Conservation (phyloP, 805 yeast species). For the Saturnispora besseyi region DNA sequence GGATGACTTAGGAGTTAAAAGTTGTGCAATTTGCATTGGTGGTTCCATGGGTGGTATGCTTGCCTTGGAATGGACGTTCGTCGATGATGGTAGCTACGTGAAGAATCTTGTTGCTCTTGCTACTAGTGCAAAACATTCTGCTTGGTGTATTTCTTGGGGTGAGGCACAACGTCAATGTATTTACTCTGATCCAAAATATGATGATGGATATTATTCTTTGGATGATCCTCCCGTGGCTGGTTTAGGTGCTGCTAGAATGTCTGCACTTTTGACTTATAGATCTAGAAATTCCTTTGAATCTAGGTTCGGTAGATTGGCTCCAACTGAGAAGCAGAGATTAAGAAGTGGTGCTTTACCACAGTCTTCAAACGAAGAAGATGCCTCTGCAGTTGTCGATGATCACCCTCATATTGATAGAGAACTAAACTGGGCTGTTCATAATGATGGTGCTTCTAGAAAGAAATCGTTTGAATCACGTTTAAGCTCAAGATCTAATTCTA, state of each 20-base stretch:
- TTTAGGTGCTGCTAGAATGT: slow-evolving; percentile 93
- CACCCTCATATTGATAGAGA: slow-evolving; percentile 34
- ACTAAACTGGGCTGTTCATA: slow-evolving; percentile 77
- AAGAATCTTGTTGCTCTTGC: slow-evolving; percentile 73
- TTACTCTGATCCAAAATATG: slow-evolving; percentile 88
- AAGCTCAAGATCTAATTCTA: slow-evolving; percentile 24
- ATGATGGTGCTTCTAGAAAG: slow-evolving; percentile 52
- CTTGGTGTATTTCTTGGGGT: slow-evolving; percentile 99
- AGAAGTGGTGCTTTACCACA: slow-evolving; percentile 13
- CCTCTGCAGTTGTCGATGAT: slow-evolving; percentile 15
- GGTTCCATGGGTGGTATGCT: slow-evolving; percentile 99
- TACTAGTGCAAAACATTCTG: slow-evolving; percentile 88
- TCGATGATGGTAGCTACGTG: slow-evolving; percentile 54
- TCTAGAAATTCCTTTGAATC: slow-evolving; percentile 87
- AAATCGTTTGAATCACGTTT: slow-evolving; percentile 23
- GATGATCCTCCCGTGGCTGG: slow-evolving; percentile 82
- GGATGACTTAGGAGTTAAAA: slow-evolving; percentile 70
- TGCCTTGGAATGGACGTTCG: slow-evolving; percentile 76
- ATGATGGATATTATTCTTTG: slow-evolving; percentile 76
- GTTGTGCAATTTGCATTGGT: slow-evolving; percentile 80
- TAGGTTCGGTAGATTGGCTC: slow-evolving; percentile 79
- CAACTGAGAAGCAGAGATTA: slow-evolving; percentile 28
- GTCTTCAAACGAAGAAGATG: slow-evolving; percentile 14
- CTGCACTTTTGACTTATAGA: slow-evolving; percentile 87
- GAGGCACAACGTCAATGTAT: slow-evolving; percentile 97